Evolutionary conservation across 192 early-diverging fungal species (phyloP), one percentile per base, ranked within the genome.

Genomic region (Coemansia sp.): DNA sequence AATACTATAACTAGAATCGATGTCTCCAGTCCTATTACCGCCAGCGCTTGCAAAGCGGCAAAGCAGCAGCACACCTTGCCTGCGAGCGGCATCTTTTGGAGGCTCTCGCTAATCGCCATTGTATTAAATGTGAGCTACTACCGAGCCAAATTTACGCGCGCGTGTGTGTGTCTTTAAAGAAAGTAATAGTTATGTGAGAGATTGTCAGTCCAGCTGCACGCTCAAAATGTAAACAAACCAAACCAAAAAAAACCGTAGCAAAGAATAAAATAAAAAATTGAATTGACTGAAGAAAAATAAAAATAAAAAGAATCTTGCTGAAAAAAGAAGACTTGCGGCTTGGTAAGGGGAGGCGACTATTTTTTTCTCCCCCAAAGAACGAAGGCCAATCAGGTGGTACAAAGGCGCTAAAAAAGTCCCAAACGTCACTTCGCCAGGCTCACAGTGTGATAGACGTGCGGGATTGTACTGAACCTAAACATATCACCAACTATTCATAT

Each of bases 21-120:
- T 12, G 72, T 70, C 63, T 84, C 82, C 40, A 84, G 55, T 2
- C 82, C 77, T 16, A 84, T 68, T 5, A 79, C 49, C 20, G 77
- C 34, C 34, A 76, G 65, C 38, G 82, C 67, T 59, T 84, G 82
- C 44, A 74, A 13, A 2, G 57, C 67, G 8, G 74, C 82, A 22
- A 84, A 66, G 68, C 82, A 79, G 72, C 77, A 79, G 34, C 68
- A 68, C 47, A 84, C 46, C 49, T 72, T 73, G 68, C 71, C 73
- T 47, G 71, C 64, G 64, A 74, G 68, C 66, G 82, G 74, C 82
- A 84, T 84, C 65, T 84, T 84, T 52, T 78, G 74, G 33, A 84
- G 70, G 38, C 77, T 71, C 66, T 84, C 82, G 68, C 82, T 84
- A 54, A 84, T 84, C 7, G 82, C 82, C 82, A 84, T 84, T 68